Evolutionary conservation across 2,329 filamentous ascomycete species (phyloP).

Genomic region (Pezicula carpinea): DNA sequence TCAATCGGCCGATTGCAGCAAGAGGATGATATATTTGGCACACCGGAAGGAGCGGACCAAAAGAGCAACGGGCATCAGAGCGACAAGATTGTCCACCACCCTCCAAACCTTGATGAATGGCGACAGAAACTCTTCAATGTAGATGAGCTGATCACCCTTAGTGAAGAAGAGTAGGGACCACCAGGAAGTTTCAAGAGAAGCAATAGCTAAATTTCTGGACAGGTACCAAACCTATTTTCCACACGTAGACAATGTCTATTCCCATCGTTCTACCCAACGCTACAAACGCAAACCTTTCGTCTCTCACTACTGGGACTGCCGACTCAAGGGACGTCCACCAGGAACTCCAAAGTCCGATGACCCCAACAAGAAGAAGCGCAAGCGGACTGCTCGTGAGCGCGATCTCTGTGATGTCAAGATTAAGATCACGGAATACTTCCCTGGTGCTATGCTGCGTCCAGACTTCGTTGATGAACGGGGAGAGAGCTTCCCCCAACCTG

Average conservation of each 20-base stretch:
- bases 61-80: constrained; percentile 48
- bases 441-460: constrained; percentile 38
- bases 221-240: constrained; percentile 79
- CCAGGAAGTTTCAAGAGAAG: constrained; percentile 4
- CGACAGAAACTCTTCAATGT: constrained; percentile 69
- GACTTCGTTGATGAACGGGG: constrained; percentile 27
- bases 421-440: constrained; percentile 77
- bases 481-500: constrained; percentile 7
- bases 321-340: constrained; percentile 72
- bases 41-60: constrained; percentile 33
- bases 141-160: constrained; percentile 67
- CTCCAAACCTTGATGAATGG: constrained; percentile 66
- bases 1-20: constrained; percentile 30
- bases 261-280: constrained; percentile 73
- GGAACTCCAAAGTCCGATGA: constrained; percentile 77
- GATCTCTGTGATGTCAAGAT: constrained; percentile 86
- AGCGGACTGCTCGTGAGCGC: constrained; percentile 67
- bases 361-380: constrained; percentile 77
- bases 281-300: constrained; percentile 81
- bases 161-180: constrained; percentile 62
- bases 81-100: constrained; percentile 56
- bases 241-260: constrained; percentile 81
- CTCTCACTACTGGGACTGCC: constrained; percentile 81
- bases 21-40: constrained; percentile 34
- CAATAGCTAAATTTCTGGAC: constrained; percentile 6